A percentile compares a stretch with the other conserved stretches of the same genome.
phyloP scores from a whole-genome alignment of 2,329 filamentous ascomycete genomes.

The Fusarium nisikadoi region DNA sequence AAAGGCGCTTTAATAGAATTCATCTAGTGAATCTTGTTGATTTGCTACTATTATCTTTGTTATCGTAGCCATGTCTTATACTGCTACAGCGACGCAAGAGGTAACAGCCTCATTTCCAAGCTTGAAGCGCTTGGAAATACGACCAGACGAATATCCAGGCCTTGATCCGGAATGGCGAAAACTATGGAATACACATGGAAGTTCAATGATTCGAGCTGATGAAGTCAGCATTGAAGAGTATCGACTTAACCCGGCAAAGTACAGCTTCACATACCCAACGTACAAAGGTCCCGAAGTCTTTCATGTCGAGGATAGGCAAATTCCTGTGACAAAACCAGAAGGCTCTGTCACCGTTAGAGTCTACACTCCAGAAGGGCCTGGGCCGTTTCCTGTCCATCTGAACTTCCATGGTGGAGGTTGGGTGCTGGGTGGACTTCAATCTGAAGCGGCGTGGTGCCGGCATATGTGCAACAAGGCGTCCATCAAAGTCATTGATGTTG shows the following conservation, averaged over 20 bases:
- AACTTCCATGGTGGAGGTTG: conserved; percentile 8
- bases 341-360: background rate
- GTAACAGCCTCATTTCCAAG: background rate
- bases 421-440: background rate
- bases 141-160: background rate
- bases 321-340: background rate
- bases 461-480: background rate
- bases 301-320: background rate
- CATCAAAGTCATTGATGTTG: background rate
- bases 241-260: background rate
- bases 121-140: background rate
- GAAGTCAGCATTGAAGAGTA: background rate
- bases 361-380: background rate
- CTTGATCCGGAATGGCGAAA: background rate
- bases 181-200: background rate
- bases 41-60: fast-evolving
- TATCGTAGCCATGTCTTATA: background rate
- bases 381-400: background rate
- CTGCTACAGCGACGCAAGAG: background rate
- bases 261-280: conserved; percentile 1
- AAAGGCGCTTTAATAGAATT: background rate
- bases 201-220: conserved; percentile 1
- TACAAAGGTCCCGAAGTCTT: background rate
- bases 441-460: background rate
- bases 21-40: background rate